Evolutionary conservation across 805 yeast genomes (phyloP).

Genomic region (Candida ipomoeae): DNA sequence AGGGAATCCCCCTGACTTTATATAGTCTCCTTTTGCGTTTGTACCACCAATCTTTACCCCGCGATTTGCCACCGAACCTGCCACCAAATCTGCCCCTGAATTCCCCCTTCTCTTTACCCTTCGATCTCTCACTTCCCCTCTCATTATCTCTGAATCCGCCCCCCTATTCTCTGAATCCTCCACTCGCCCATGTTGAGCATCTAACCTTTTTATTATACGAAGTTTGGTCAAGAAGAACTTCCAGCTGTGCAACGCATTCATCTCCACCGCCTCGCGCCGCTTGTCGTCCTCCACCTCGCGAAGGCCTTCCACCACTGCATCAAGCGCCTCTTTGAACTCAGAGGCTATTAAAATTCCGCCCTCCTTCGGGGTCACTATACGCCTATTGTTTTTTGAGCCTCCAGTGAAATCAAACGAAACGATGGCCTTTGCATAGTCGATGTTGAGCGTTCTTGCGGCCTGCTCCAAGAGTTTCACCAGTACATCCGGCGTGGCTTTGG

Average conservation of each 20-base stretch:
- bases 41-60: no score
- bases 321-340: conserved; percentile 58
- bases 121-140: no score
- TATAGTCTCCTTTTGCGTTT: no score
- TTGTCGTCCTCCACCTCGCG: conserved; percentile 47
- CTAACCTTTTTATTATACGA: conserved; percentile 44
- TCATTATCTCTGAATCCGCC: no score
- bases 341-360: conserved; percentile 74
- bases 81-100: no score
- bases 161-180: neutral
- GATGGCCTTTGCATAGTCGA: conserved; percentile 86
- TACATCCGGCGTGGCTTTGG: conserved; percentile 25
- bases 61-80: no score
- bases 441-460: conserved; percentile 67
- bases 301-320: conserved; percentile 45
- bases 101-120: no score
- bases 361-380: conserved; percentile 54
- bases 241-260: conserved; percentile 53
- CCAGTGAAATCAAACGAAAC: conserved; percentile 71
- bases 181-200: conserved; percentile 46
- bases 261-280: conserved; percentile 39
- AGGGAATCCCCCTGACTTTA: no score
- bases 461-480: conserved; percentile 49
- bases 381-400: conserved; percentile 27
- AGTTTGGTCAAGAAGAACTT: conserved; percentile 48